Evolutionary conservation across 495 filamentous ascomycete species (phyloP).

Genomic region (Penicillium bialowiezense): DNA sequence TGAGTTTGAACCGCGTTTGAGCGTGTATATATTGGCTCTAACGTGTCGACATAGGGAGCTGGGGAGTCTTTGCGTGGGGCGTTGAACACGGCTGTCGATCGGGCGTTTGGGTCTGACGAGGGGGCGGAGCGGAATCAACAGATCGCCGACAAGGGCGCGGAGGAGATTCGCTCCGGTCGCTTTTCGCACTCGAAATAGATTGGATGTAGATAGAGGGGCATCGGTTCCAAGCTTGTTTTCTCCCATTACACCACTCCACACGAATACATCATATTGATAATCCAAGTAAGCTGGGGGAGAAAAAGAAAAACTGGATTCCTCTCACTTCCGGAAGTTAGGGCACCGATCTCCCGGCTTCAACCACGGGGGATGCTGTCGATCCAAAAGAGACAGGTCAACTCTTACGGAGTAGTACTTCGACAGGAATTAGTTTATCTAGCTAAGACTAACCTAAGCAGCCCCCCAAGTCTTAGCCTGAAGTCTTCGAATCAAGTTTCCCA

Average conservation of each 20-base stretch:
- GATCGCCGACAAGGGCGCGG: slow-evolving; percentile 36
- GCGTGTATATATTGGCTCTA: background rate
- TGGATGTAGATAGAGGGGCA: too few species aligned
- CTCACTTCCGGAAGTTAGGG: background rate
- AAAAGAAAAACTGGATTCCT: background rate
- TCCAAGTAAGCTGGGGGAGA: background rate
- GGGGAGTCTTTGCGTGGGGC: slow-evolving; percentile 46
- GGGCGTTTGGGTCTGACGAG: slow-evolving; percentile 37
- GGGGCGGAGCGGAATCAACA: slow-evolving; percentile 33
- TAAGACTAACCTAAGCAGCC: too few species aligned
- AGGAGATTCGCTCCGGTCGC: slow-evolving; percentile 32
- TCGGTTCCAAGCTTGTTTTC: too few species aligned
- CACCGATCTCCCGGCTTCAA: slow-evolving; percentile 17
- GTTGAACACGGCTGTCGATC: slow-evolving; percentile 37
- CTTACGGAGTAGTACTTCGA: too few species aligned
- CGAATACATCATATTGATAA: too few species aligned
- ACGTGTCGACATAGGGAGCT: slow-evolving; percentile 24
- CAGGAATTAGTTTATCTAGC: too few species aligned
- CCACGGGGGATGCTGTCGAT: slow-evolving; percentile 5
- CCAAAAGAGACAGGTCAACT: too few species aligned
- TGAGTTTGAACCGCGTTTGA: slow-evolving; percentile 16
- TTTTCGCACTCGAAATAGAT: slow-evolving; percentile 9
- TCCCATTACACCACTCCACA: too few species aligned
- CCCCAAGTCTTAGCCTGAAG: too few species aligned
- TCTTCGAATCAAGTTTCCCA: too few species aligned